Base-by-base conservation (phyloP, 2,329 filamentous ascomycete genomes). In the Zymoseptoria passerinii region DNA sequence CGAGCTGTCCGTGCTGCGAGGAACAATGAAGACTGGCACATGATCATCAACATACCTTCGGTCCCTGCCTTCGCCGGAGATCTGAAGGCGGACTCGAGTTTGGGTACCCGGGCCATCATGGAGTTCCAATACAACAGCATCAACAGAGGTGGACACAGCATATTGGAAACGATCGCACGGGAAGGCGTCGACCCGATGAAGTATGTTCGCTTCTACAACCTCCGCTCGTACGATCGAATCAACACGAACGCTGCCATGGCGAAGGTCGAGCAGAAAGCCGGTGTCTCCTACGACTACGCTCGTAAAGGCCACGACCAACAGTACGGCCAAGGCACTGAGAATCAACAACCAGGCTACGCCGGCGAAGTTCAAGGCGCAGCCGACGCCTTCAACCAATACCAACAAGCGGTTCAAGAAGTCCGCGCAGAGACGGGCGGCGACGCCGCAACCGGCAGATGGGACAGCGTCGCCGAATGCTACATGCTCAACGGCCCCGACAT, bases 41-140 rank as follows among this genome's bases (percentile, higher is more conserved):
- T 92, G 64, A 85, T 92, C 63, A 81, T 94, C 19, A 76, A 88
- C 59, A 94, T 94, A 74, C 89, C 89, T 0, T 83, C 88, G 1
- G 85, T 95, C 0, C 90, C 89, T 7, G 90, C 85, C 1, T 95
- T 95, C 68, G 88, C 90, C 1, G 90, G 90, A 4, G 89, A 94
- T 66, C 78, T 95, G 53, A 83, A 88, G 67, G 80, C 80, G 0
- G 86, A 92, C 55, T 85, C 83, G 20, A 85, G 87, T 8, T 77
- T 92, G 1, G 87, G 88, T 20, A 94, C 89, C 0, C 80, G 90
- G 40, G 90, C 89, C 4, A 92, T 95, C 67, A 92, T 94, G 87
- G 89, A 94, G 70, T 92, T 88, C 72, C 89, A 94, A 70, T 92
- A 94, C 74, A 80, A 84, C 68, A 87, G 83, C 54, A 94, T 94